These are phyloP conservation scores for Talaromyces adpressus DNA, from an alignment of 495 filamentous ascomycete genomes.

Conservation along the genomic window DNA sequence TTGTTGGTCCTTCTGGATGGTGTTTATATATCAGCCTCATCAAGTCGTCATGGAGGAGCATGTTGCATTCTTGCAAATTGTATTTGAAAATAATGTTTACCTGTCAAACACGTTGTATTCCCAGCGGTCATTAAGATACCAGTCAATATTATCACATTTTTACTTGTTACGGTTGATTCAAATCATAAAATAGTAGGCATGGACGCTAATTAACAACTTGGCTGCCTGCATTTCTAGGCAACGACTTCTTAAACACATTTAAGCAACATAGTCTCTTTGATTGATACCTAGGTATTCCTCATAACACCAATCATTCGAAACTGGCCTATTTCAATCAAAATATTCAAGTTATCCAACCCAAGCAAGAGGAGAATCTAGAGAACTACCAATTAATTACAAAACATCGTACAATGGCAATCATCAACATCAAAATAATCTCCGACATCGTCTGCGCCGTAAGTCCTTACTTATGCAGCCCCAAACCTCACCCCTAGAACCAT, in stretches of 20 bases:
- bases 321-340: no score
- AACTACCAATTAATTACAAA: no score
- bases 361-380: no score
- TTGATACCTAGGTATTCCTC: no score
- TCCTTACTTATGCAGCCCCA: no score
- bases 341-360: no score
- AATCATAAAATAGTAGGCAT: no score
- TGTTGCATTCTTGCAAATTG: slow-evolving; percentile 3
- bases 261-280: no score
- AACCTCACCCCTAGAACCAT: no score
- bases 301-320: no score
- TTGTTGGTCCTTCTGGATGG: neutral
- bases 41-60: neutral
- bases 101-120: neutral
- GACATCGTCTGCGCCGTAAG: neutral
- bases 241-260: neutral
- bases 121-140: neutral
- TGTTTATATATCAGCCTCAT: neutral
- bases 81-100: slow-evolving; percentile 1
- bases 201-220: neutral
- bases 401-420: neutral
- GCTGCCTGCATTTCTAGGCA: neutral
- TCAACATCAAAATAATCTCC: slow-evolving; percentile 7
- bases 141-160: neutral
- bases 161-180: neutral